Percentiles rank a stretch among this genome's conserved stretches.
Evolutionary conservation across 805 yeast genomes (phyloP).

Genomic region (Monosporozyma unispora): DNA sequence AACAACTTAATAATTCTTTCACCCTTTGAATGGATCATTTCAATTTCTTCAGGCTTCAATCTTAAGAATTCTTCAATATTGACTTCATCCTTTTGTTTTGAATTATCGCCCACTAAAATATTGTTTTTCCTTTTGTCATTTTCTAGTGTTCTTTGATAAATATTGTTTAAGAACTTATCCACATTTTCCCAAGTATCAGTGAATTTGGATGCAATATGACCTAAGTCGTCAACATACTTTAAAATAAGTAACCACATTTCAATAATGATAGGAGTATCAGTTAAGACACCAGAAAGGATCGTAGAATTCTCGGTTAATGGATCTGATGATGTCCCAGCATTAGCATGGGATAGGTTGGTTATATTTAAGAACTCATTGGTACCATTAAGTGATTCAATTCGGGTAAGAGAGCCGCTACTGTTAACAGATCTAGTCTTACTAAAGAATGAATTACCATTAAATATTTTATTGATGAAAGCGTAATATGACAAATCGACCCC

Average conservation of each 20-base stretch:
- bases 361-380: background rate
- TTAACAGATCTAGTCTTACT: background rate
- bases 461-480: slow-evolving; percentile 17
- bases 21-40: slow-evolving; percentile 33
- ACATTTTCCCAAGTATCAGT: slow-evolving; percentile 46
- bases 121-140: slow-evolving; percentile 34
- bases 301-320: background rate
- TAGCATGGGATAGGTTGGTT: background rate
- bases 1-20: slow-evolving; percentile 33
- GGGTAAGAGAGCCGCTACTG: background rate
- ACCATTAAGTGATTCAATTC: background rate
- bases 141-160: slow-evolving; percentile 35
- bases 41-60: slow-evolving; percentile 38
- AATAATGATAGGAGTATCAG: slow-evolving; percentile 46
- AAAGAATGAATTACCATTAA: background rate
- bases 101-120: slow-evolving; percentile 22
- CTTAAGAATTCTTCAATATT: slow-evolving; percentile 26
- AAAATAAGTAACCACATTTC: slow-evolving; percentile 51
- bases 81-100: slow-evolving; percentile 26
- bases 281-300: slow-evolving; percentile 18
- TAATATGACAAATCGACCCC: slow-evolving; percentile 32
- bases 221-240: slow-evolving; percentile 36
- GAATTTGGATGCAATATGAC: slow-evolving; percentile 33
- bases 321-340: background rate
- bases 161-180: slow-evolving; percentile 44